Conservation (phyloP, 2,329 filamentous ascomycete species). For the Fusarium vanettenii region DNA sequence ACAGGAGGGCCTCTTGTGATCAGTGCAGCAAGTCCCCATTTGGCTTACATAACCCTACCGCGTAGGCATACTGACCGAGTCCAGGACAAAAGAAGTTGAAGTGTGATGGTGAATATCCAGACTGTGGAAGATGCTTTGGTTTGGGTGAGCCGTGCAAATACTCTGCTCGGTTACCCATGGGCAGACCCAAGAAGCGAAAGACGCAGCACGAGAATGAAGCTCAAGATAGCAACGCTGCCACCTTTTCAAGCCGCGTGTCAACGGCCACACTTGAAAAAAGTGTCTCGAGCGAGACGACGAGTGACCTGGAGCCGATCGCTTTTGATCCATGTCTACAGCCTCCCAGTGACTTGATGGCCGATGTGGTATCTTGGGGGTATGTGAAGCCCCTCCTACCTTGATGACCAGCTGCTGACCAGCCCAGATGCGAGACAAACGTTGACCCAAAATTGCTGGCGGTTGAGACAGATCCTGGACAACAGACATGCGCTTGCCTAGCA, state of each 20-base stretch:
- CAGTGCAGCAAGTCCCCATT: conserved; percentile 36
- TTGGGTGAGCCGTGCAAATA: conserved; percentile 33
- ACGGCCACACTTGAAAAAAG: conserved; percentile 16
- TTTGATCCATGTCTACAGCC: conserved; percentile 24
- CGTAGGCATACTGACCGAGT: conserved; percentile 10
- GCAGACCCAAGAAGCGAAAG: conserved; percentile 42
- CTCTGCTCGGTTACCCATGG: conserved; percentile 41
- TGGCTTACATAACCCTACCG: conserved; percentile 8
- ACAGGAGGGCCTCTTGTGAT: conserved; percentile 43
- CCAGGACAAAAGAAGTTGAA: conserved; percentile 44
- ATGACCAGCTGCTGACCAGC: conserved; percentile 12
- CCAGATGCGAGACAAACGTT: conserved; percentile 34
- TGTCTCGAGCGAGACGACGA: conserved; percentile 9
- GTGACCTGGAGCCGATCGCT: conserved; percentile 14
- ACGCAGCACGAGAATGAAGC: conserved; percentile 12
- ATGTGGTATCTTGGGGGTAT: conserved; percentile 30
- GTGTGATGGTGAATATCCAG: conserved; percentile 40
- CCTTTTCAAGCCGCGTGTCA: conserved; percentile 9
- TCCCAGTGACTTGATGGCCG: conserved; percentile 12
- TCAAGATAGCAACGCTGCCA: conserved; percentile 8
- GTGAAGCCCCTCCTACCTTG: background rate
- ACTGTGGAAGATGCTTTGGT: conserved; percentile 32
- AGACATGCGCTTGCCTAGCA: conserved; percentile 39
- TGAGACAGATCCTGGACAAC: conserved; percentile 15
- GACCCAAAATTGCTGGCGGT: conserved; percentile 18